Percentiles rank a stretch among this genome's conserved stretches.
Evolutionary conservation across 139 green algal species (phyloP).

Genomic region (Edaphochlamys debaryana): DNA sequence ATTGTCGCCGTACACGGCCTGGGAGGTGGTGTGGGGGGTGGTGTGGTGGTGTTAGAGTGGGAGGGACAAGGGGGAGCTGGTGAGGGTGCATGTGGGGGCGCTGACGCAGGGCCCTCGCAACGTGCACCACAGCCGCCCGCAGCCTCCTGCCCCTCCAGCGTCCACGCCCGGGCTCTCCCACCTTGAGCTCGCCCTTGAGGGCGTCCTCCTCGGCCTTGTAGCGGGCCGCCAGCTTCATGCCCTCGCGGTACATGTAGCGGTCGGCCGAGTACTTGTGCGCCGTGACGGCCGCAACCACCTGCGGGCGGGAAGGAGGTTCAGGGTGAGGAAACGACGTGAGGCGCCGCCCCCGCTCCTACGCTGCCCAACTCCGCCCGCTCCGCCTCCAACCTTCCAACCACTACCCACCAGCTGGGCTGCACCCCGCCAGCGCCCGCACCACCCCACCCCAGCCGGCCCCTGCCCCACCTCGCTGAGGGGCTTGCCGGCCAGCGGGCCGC

Average conservation of each 20-base stretch:
- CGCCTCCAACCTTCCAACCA: too few relatives aligned
- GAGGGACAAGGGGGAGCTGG: not conserved
- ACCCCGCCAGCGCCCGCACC: too few relatives aligned
- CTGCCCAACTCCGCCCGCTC: too few relatives aligned
- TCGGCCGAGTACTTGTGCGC: slow-evolving; percentile 65
- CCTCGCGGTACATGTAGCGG: slow-evolving; percentile 63
- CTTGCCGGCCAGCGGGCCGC: slow-evolving; percentile 42
- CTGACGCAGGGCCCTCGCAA: too few relatives aligned
- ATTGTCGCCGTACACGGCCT: slow-evolving; percentile 46
- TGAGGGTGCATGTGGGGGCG: too few relatives aligned
- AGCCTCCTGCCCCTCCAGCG: too few relatives aligned
- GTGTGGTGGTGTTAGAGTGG: too few relatives aligned
- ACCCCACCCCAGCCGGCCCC: too few relatives aligned
- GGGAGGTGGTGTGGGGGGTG: not conserved
- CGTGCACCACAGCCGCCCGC: too few relatives aligned
- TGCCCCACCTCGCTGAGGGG: slow-evolving; percentile 58
- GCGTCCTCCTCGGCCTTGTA: slow-evolving; percentile 63
- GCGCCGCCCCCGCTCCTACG: slow-evolving; percentile 21
- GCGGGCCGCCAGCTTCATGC: slow-evolving; percentile 64
- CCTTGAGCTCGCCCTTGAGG: slow-evolving; percentile 68
- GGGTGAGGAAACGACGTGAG: not conserved
- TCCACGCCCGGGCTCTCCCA: too few relatives aligned
- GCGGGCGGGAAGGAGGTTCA: not conserved
- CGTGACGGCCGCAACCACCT: slow-evolving; percentile 54
- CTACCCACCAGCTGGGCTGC: too few relatives aligned